Evolutionary conservation across 305 asterid species (phyloP).

Genomic region (Fraxinus platypoda): DNA sequence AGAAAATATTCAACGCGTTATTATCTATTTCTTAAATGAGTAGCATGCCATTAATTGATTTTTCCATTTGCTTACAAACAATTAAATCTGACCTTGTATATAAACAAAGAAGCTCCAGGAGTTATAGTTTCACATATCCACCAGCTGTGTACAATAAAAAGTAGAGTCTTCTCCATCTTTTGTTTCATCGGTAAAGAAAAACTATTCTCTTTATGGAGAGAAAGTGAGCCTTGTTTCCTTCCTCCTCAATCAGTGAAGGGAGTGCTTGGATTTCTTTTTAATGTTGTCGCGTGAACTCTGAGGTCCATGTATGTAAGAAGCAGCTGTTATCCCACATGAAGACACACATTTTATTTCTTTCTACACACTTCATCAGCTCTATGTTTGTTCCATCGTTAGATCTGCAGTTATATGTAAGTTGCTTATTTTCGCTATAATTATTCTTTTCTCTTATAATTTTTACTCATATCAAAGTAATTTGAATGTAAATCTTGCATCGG

Average conservation of each 20-base stretch:
- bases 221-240: not conserved
- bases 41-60: not conserved
- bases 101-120: not conserved
- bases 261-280: not conserved
- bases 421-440: constrained; percentile 1
- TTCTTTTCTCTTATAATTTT: not conserved
- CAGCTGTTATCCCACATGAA: not conserved
- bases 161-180: not conserved
- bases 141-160: not conserved
- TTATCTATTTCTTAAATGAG: not conserved
- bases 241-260: not conserved
- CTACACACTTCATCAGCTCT: not conserved
- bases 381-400: not conserved
- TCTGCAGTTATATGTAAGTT: not conserved
- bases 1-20: not conserved
- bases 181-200: not conserved
- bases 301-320: not conserved
- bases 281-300: not conserved
- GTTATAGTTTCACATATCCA: not conserved
- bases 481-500: not conserved
- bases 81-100: not conserved
- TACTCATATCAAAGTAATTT: not conserved
- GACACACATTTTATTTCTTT: not conserved
- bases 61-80: constrained; percentile 5
- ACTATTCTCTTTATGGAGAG: not conserved